Percentiles rank a stretch among this genome's conserved stretches.
Conservation (phyloP, 1,139 yeast genomes). For the Pichia sp. region DNA sequence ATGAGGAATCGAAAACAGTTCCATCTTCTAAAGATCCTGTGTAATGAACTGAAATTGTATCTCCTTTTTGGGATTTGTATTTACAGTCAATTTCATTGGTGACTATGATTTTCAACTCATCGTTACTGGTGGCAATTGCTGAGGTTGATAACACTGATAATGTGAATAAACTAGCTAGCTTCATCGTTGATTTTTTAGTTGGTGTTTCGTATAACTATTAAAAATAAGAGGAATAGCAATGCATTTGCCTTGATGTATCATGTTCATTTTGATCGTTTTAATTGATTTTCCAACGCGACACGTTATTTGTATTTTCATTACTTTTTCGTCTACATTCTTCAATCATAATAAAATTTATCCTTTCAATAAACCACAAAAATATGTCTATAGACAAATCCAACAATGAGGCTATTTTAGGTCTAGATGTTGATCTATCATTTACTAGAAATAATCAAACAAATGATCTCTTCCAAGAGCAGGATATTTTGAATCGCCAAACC, state of each 20-base stretch:
- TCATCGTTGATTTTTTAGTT: not conserved
- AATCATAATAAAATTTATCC: no score
- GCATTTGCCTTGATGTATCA: no score
- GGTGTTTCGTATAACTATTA: no score
- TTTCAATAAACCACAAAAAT: not conserved
- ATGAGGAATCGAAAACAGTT: conserved; percentile 68
- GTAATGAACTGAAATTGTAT: conserved; percentile 65
- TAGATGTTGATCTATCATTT: conserved; percentile 12
- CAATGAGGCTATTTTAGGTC: conserved; percentile 26
- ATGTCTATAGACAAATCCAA: not conserved
- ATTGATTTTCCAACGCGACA: not conserved
- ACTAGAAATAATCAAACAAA: not conserved
- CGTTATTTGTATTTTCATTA: not conserved
- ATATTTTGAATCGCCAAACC: not conserved
- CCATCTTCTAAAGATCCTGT: conserved; percentile 66
- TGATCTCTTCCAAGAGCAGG: no score
- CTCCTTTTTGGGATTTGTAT: conserved; percentile 55
- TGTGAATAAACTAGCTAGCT: not conserved
- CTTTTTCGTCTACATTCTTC: not conserved
- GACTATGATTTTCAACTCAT: conserved; percentile 6
- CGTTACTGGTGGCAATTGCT: not conserved
- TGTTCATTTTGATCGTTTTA: no score
- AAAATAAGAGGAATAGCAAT: no score
- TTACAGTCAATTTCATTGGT: conserved; percentile 39
- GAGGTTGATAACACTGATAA: not conserved